Percentiles rank a stretch among this genome's conserved stretches.
These are phyloP conservation scores for Croton setiger DNA, from an alignment of 441 rosid genomes.

Conservation along the genomic window DNA sequence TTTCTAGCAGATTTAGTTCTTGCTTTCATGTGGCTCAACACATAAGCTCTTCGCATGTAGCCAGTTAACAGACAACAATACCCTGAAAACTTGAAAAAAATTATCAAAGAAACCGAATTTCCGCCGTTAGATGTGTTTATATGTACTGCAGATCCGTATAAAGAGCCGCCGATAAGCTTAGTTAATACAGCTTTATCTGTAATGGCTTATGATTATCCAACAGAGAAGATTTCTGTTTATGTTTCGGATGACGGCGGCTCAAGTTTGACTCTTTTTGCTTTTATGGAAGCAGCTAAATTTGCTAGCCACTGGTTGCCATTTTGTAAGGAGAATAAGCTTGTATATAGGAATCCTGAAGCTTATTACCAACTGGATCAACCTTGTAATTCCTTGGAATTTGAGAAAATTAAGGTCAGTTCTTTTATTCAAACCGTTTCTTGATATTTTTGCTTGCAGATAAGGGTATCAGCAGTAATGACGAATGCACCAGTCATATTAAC, in stretches of 20 bases:
- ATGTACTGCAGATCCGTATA: slow-evolving; percentile 91
- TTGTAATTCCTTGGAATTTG: slow-evolving; percentile 20
- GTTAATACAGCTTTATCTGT: slow-evolving; percentile 71
- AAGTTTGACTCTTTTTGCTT: slow-evolving; percentile 48
- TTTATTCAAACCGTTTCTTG: not conserved
- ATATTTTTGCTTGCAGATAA: slow-evolving; percentile 54
- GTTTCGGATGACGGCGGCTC: slow-evolving; percentile 67
- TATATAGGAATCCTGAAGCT: slow-evolving; percentile 37
- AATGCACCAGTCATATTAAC: slow-evolving; percentile 62
- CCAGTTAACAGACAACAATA: slow-evolving; percentile 44
- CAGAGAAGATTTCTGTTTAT: slow-evolving; percentile 56
- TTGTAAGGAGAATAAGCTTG: slow-evolving; percentile 27
- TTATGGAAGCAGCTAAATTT: slow-evolving; percentile 58
- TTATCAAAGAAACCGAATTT: slow-evolving; percentile 23
- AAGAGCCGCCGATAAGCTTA: slow-evolving; percentile 74
- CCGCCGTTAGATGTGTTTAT: slow-evolving; percentile 64
- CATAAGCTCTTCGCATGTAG: slow-evolving; percentile 33
- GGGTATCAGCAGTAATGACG: slow-evolving; percentile 67
- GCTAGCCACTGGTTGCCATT: slow-evolving; percentile 56
- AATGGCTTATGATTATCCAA: slow-evolving; percentile 76
- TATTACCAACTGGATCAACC: slow-evolving; percentile 31
- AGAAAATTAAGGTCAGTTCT: slow-evolving; percentile 48
- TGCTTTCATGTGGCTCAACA: slow-evolving; percentile 58
- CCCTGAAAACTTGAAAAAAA: slow-evolving; percentile 39
- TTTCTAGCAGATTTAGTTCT: slow-evolving; percentile 51